Evolutionary conservation across 1,139 yeast species (phyloP).

Genomic region (Candida pseudoviswanathii): DNA sequence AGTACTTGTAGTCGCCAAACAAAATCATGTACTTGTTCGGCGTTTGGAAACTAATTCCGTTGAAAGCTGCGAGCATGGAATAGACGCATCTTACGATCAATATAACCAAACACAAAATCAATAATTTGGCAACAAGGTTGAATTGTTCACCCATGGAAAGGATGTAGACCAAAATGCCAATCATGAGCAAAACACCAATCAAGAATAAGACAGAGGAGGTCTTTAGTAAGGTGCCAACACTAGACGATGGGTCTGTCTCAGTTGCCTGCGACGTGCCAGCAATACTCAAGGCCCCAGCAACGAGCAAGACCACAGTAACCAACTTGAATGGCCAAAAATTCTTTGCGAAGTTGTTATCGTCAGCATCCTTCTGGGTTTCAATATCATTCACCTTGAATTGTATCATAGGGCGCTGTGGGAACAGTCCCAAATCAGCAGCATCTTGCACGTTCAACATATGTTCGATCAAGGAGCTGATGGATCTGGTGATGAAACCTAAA

Average conservation of each 20-base stretch:
- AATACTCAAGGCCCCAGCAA: constrained; percentile 12
- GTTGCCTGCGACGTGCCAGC: constrained; percentile 11
- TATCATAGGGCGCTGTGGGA: background rate
- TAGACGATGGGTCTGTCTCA: constrained; percentile 4
- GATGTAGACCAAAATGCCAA: constrained; percentile 8
- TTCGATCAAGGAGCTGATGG: constrained; percentile 14
- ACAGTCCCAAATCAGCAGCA: background rate
- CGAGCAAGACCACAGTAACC: constrained; percentile 13
- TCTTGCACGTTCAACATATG: constrained; percentile 11
- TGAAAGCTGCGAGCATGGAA: constrained; percentile 15
- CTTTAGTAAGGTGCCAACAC: constrained; percentile 8
- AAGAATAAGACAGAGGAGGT: constrained; percentile 14
- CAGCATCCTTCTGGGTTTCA: background rate
- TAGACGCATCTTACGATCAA: constrained; percentile 15
- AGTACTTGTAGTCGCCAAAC: constrained; percentile 16
- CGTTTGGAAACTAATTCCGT: constrained; percentile 11
- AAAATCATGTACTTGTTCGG: constrained; percentile 15
- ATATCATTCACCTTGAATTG: constrained; percentile 1
- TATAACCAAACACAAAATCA: constrained; percentile 11
- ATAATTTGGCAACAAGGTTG: constrained; percentile 7
- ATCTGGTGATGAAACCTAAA: constrained; percentile 13
- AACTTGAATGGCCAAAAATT: constrained; percentile 14
- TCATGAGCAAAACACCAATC: constrained; percentile 11
- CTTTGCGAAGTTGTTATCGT: constrained; percentile 1
- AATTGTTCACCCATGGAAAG: background rate